Evolutionary conservation across 768 basidiomycete genomes (phyloP), one percentile per base, ranked within the genome.

Genomic region (Boletus bicolor): DNA sequence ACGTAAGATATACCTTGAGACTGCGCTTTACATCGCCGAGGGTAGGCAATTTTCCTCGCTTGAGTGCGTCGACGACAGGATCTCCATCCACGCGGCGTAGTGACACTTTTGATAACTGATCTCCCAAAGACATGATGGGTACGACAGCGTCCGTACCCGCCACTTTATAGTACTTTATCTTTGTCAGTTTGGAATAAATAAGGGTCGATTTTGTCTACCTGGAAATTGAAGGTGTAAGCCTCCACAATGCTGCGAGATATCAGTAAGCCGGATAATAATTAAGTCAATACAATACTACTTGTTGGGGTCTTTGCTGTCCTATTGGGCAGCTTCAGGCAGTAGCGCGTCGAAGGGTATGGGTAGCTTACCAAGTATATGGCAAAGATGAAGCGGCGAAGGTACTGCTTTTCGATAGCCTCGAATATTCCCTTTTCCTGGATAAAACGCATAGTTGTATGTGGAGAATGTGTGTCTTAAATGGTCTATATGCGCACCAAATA

Each of bases 221-320:
- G 80, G 64, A 93, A 91, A 64, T 91, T 89, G 74, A 93, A 93
- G 0, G 89, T 92, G 64, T 92, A 93, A 14, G 92, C 86, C 68
- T 93, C 91, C 24, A 93, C 79, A 53, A 93, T 87, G 72, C 91
- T 93, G 59, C 17, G 30, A 58, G 11, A 52, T 42, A 44, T 50
- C 12, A 19, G 37, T 68, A 26, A 68, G 55, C n/a, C 39, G 32
- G 15, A 42, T n/a, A 56, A 57, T 34, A 49, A 44, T 57, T 26
- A 44, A 50, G 38, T 39, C 17, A 38, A 47, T 5, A 35, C 56
- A 53, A 56, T 66, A 73, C 54, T 73, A 88, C 89, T 94, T 93
- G 63, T 81, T 89, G 0, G 93, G 93, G 70, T 95, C 88, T 58
- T 89, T 83, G 54, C 77, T 84, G 64, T 95, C 92, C 91, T 93